A percentile compares a stretch with the other conserved stretches of the same genome.
phyloP scores from a whole-genome alignment of 1,284 basidiomycete genomes.

The Tilletia horrida region DNA sequence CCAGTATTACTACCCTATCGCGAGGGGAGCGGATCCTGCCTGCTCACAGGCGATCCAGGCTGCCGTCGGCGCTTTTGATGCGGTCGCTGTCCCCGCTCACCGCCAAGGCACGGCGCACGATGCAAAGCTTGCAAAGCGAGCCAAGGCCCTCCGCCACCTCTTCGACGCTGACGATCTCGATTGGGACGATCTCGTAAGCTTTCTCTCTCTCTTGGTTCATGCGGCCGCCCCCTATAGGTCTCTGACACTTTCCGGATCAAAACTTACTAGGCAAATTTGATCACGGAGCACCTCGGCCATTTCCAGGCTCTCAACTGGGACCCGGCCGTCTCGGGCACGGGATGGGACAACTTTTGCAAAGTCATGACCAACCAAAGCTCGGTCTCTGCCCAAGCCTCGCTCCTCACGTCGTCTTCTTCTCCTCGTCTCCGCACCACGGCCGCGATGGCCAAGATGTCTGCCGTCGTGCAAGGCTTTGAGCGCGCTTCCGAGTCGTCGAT shows the following conservation, averaged over 20 bases:
- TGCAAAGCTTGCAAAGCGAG: not conserved
- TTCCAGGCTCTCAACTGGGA: slow-evolving; percentile 51
- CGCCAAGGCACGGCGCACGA: not conserved
- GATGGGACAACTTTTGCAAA: slow-evolving; percentile 21
- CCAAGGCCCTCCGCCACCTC: slow-evolving; percentile 1
- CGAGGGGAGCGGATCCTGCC: slow-evolving; percentile 67
- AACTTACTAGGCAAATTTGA: slow-evolving; percentile 32
- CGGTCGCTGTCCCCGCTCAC: slow-evolving; percentile 24
- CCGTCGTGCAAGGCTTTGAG: not conserved
- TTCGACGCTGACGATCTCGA: slow-evolving; percentile 31
- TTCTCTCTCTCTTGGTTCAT: too few relatives aligned
- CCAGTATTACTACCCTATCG: slow-evolving; percentile 79
- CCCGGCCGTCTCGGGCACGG: slow-evolving; percentile 27
- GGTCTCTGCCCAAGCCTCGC: not conserved
- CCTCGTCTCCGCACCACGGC: not conserved
- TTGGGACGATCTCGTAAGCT: slow-evolving; percentile 29
- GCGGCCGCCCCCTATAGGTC: too few relatives aligned
- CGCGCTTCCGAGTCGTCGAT: not conserved
- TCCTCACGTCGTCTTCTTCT: not conserved
- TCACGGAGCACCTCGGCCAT: slow-evolving; percentile 40
- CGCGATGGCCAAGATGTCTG: not conserved
- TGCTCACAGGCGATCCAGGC: slow-evolving; percentile 71
- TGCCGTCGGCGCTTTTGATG: slow-evolving; percentile 47
- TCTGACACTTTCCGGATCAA: too few relatives aligned
- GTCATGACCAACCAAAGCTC: slow-evolving; percentile 17